A percentile compares a stretch with the other conserved stretches of the same genome.
Evolutionary conservation across 1,284 basidiomycete genomes (phyloP).

Genomic region (Mycena sp.): DNA sequence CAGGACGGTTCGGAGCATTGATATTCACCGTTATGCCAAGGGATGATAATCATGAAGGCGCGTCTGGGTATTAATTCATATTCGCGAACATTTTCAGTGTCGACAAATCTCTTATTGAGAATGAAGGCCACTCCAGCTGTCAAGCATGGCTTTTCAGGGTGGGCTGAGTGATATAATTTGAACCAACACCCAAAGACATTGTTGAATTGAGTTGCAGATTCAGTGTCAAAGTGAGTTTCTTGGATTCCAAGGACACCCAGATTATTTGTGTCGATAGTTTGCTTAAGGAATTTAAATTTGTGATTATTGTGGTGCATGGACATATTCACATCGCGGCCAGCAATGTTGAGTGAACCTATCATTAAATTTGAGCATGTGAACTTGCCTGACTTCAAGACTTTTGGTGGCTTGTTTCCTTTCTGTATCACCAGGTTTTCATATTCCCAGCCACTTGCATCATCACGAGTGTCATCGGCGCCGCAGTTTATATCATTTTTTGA

Average conservation of each 20-base stretch:
- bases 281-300: not conserved
- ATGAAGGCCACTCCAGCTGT: slow-evolving; percentile 18
- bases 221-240: not conserved
- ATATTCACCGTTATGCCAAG: slow-evolving; percentile 19
- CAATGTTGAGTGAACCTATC: not conserved
- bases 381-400: not conserved
- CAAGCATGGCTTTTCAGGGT: not conserved
- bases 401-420: no score
- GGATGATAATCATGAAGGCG: slow-evolving; percentile 9
- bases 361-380: not conserved
- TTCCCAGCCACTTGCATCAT: no score
- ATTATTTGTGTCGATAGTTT: not conserved
- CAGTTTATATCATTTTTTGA: no score
- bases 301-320: not conserved
- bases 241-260: not conserved
- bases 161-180: not conserved
- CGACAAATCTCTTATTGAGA: slow-evolving; percentile 16
- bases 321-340: not conserved
- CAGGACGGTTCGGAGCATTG: slow-evolving; percentile 24
- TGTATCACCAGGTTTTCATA: no score
- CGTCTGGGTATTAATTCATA: slow-evolving; percentile 19
- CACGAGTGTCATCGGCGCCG: no score
- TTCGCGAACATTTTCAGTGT: slow-evolving; percentile 6
- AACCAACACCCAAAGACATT: not conserved
- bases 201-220: not conserved